Evolutionary conservation across 441 rosid genomes (phyloP).

Genomic region (Breynia disticha): DNA sequence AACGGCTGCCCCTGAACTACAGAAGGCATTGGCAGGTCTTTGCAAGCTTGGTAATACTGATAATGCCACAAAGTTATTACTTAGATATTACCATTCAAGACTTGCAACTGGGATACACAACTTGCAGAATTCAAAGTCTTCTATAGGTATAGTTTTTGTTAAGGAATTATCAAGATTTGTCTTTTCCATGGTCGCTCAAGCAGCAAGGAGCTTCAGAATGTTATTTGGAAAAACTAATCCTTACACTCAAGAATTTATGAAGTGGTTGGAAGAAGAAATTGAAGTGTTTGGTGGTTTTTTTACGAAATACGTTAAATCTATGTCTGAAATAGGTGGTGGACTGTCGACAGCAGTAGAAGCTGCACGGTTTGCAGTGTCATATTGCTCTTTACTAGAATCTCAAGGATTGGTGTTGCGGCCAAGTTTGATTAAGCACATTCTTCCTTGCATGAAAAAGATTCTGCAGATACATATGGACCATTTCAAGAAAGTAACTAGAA

Average conservation of each 20-base stretch:
- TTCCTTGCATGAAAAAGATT: constrained; percentile 42
- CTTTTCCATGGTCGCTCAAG: constrained; percentile 55
- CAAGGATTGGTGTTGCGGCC: constrained; percentile 32
- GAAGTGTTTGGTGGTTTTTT: constrained; percentile 31
- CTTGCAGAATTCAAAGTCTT: constrained; percentile 26
- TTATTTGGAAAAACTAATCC: constrained; percentile 39
- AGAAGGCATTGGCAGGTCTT: constrained; percentile 35
- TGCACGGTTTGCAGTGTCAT: constrained; percentile 38
- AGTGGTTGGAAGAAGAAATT: constrained; percentile 43
- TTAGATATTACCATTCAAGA: constrained; percentile 44
- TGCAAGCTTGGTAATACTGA: constrained; percentile 37
- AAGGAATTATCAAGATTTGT: constrained; percentile 44
- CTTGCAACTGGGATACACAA: constrained; percentile 28
- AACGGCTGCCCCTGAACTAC: constrained; percentile 46
- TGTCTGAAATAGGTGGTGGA: constrained; percentile 34
- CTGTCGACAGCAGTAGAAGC: constrained; percentile 39
- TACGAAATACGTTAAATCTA: constrained; percentile 29
- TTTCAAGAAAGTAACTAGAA: constrained; percentile 44
- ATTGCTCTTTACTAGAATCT: constrained; percentile 39
- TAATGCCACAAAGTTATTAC: constrained; percentile 39
- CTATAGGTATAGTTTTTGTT: constrained; percentile 25
- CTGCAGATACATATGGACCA: constrained; percentile 34
- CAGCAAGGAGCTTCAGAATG: constrained; percentile 44
- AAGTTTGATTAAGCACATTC: constrained; percentile 33
- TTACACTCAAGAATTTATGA: constrained; percentile 34